Percentiles rank a stretch among this genome's conserved stretches.
Evolutionary conservation across 257 asterid genomes (phyloP).

Genomic region (Solanum lignicaule): DNA sequence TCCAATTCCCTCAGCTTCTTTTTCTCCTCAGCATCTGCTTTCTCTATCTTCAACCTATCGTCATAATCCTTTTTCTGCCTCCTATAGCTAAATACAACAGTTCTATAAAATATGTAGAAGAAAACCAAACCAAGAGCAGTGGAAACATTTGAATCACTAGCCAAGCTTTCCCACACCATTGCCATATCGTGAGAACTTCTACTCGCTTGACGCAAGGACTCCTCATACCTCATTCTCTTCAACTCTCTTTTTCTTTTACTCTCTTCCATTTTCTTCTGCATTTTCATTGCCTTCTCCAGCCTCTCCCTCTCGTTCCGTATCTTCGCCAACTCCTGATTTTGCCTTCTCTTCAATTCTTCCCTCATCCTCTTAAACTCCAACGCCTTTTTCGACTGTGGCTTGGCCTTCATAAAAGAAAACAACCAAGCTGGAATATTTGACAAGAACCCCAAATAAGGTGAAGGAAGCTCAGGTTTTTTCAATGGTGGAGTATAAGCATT

Average conservation of each 20-base stretch:
- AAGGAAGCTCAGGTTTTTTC: conserved; percentile 55
- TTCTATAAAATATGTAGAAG: conserved; percentile 66
- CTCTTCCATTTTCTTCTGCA: conserved; percentile 66
- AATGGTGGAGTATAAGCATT: conserved; percentile 79
- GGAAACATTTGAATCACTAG: conserved; percentile 55
- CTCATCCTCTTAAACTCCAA: conserved; percentile 66
- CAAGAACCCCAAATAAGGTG: conserved; percentile 63
- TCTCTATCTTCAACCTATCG: conserved; percentile 83
- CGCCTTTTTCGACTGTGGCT: conserved; percentile 76
- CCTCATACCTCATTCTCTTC: conserved; percentile 34
- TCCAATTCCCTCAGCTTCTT: conserved; percentile 79
- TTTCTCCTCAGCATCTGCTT: conserved; percentile 92
- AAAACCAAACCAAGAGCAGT: conserved; percentile 67
- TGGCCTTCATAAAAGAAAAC: conserved; percentile 50
- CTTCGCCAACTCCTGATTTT: conserved; percentile 31
- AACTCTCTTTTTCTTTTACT: conserved; percentile 53
- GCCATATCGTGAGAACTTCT: conserved; percentile 39
- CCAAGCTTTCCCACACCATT: conserved; percentile 54
- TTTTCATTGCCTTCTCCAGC: conserved; percentile 49
- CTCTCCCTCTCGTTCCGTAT: conserved; percentile 38
- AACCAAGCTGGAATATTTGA: conserved; percentile 37
- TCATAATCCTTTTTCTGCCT: conserved; percentile 93
- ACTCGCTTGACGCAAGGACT: conserved; percentile 42
- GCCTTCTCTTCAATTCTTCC: conserved; percentile 28
- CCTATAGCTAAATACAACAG: conserved; percentile 71